A percentile compares a stretch with the other conserved stretches of the same genome.
phyloP scores from a whole-genome alignment of 345 rosid genomes.

The Linum usitatissimum region DNA sequence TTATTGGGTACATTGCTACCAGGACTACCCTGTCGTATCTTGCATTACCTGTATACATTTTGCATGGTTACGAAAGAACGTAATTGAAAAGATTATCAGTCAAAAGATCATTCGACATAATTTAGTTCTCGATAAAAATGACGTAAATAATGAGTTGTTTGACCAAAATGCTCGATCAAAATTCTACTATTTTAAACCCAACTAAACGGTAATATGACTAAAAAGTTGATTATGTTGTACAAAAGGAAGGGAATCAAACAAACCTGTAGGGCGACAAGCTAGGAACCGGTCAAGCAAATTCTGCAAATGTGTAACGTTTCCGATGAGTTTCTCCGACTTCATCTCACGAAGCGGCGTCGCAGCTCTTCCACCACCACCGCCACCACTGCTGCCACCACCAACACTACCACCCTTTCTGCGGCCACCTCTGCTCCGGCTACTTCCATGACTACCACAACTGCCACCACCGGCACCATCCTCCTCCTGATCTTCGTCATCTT shows the following conservation, averaged over 20 bases:
- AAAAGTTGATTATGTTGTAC: too few relatives aligned
- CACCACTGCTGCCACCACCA: constrained; percentile 6
- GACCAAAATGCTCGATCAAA: too few relatives aligned
- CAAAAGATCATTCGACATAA: too few relatives aligned
- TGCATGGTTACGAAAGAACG: neutral
- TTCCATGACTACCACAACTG: neutral
- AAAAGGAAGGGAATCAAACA: neutral
- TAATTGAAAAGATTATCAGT: too few relatives aligned
- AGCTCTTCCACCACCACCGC: constrained; percentile 11
- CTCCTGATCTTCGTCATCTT: constrained; percentile 35
- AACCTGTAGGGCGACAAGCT: constrained; percentile 90
- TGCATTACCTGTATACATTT: constrained; percentile 40
- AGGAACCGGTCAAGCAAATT: constrained; percentile 73
- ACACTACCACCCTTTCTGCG: neutral
- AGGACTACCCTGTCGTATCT: constrained; percentile 55
- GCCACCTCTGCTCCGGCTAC: neutral
- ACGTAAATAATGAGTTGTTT: too few relatives aligned
- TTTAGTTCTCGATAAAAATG: too few relatives aligned
- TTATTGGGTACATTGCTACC: constrained; percentile 57
- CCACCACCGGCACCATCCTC: constrained; percentile 12
- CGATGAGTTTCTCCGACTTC: constrained; percentile 47
- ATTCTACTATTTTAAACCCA: too few relatives aligned
- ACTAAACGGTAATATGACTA: too few relatives aligned
- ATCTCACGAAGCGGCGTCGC: constrained; percentile 52
- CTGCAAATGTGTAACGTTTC: constrained; percentile 56